Evolutionary conservation across 352 stramenopile species (phyloP).

Genomic region (Pythium scleroteichum): DNA sequence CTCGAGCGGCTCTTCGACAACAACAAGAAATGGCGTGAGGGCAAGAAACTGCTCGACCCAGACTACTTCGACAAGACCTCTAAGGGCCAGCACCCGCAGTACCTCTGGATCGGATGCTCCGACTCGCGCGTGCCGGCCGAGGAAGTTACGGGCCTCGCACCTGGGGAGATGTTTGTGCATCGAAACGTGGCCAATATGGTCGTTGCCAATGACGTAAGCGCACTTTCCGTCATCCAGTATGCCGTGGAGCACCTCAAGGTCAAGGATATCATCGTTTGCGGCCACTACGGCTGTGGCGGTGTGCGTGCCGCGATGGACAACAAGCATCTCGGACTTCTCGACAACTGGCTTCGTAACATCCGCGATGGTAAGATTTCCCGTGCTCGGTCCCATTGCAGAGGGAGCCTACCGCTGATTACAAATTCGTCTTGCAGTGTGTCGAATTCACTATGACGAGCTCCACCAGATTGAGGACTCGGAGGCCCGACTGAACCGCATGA

Average conservation of each 20-base stretch:
- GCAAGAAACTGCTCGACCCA: constrained; percentile 44
- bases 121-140: constrained; percentile 73
- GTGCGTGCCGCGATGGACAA: constrained; percentile 79
- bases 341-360: constrained; percentile 94
- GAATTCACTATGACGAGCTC: constrained; percentile 89
- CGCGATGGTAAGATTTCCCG: constrained; percentile 65
- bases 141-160: constrained; percentile 64
- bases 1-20: constrained; percentile 47
- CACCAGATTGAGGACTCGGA: constrained; percentile 78
- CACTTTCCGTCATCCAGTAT: constrained; percentile 44
- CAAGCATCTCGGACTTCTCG: constrained; percentile 78
- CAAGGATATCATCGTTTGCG: constrained; percentile 87
- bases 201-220: constrained; percentile 43
- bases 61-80: constrained; percentile 59
- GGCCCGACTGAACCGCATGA: constrained; percentile 70
- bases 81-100: constrained; percentile 64
- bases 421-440: constrained; percentile 53
- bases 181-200: constrained; percentile 77
- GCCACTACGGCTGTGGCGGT: constrained; percentile 88
- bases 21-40: constrained; percentile 50
- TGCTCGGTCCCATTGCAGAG: constrained; percentile 2
- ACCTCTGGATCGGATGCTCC: constrained; percentile 79
- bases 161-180: constrained; percentile 79
- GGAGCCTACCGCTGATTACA: constrained; percentile 4
- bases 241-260: constrained; percentile 84